Conservation (phyloP, 75 land plant species). For the Sequoiadendron giganteum region DNA sequence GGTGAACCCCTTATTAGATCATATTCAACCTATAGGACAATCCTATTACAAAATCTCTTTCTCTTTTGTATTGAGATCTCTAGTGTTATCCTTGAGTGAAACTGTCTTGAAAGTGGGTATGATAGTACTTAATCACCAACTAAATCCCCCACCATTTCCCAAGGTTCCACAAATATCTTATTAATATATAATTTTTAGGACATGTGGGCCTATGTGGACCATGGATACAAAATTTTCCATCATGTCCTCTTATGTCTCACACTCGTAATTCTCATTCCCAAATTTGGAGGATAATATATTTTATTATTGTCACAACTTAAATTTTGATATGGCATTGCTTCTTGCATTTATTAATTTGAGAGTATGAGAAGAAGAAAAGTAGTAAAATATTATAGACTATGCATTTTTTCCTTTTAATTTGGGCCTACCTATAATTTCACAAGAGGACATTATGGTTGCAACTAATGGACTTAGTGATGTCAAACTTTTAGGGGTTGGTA, state of each 20-base stretch:
- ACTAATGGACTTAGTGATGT: constrained; percentile 9
- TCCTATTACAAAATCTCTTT: too few species aligned
- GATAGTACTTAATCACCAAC: too few species aligned
- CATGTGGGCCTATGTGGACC: constrained; percentile 21
- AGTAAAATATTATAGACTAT: not conserved
- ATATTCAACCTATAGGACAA: too few species aligned
- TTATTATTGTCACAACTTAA: not conserved
- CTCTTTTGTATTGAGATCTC: too few species aligned
- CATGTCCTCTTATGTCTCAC: not conserved
- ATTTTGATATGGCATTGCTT: not conserved
- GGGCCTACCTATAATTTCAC: not conserved
- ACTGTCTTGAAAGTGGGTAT: too few species aligned
- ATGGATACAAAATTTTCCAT: not conserved
- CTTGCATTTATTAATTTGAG: not conserved
- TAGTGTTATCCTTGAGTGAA: too few species aligned
- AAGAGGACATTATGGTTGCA: not conserved
- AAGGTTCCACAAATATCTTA: too few species aligned
- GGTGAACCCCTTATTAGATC: too few species aligned
- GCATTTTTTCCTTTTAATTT: not conserved
- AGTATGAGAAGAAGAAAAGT: not conserved
- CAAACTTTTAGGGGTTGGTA: constrained; percentile 35
- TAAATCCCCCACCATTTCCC: too few species aligned
- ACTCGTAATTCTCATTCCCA: not conserved
- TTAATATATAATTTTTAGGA: constrained; percentile 1
- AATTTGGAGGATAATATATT: not conserved